phyloP scores from a whole-genome alignment of 352 stramenopile genomes.

The Pythium brachiatum region DNA sequence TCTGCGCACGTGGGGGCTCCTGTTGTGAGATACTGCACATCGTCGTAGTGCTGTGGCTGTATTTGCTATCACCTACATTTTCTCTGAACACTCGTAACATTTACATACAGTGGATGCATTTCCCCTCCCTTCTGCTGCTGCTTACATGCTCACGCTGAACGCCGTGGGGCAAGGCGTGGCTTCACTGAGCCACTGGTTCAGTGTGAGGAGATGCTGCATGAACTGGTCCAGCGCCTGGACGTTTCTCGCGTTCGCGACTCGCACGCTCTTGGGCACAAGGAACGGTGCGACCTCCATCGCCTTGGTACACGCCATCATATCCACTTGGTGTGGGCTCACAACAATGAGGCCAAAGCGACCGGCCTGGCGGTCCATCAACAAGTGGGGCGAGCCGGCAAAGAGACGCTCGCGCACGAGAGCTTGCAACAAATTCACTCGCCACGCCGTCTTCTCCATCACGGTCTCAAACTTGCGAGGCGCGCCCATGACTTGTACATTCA shows the following conservation, averaged over 20 bases:
- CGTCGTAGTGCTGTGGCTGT: neutral
- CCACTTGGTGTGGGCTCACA: conserved; percentile 53
- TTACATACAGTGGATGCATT: conserved; percentile 1
- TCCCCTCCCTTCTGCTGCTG: neutral
- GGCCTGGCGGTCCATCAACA: conserved; percentile 33
- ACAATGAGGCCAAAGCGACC: conserved; percentile 62
- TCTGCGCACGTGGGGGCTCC: neutral
- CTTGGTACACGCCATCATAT: conserved; percentile 51
- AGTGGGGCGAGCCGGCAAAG: conserved; percentile 42
- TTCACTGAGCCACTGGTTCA: conserved; percentile 54
- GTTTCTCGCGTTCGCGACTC: conserved; percentile 46
- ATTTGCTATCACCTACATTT: conserved; percentile 1
- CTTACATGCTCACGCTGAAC: conserved; percentile 52
- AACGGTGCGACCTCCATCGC: conserved; percentile 55
- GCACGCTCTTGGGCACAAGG: conserved; percentile 57
- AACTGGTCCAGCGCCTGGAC: conserved; percentile 49
- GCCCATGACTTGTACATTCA: conserved; percentile 60
- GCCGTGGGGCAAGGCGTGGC: conserved; percentile 49
- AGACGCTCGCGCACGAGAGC: conserved; percentile 55
- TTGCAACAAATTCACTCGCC: conserved; percentile 52
- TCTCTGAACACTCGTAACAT: neutral
- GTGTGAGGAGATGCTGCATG: conserved; percentile 44
- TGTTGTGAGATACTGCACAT: neutral
- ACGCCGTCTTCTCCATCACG: conserved; percentile 45
- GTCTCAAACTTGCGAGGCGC: conserved; percentile 53